Percentiles rank a stretch among this genome's conserved stretches.
Evolutionary conservation across 768 basidiomycete genomes (phyloP).

Genomic region (Hygrophorus pudorinus): DNA sequence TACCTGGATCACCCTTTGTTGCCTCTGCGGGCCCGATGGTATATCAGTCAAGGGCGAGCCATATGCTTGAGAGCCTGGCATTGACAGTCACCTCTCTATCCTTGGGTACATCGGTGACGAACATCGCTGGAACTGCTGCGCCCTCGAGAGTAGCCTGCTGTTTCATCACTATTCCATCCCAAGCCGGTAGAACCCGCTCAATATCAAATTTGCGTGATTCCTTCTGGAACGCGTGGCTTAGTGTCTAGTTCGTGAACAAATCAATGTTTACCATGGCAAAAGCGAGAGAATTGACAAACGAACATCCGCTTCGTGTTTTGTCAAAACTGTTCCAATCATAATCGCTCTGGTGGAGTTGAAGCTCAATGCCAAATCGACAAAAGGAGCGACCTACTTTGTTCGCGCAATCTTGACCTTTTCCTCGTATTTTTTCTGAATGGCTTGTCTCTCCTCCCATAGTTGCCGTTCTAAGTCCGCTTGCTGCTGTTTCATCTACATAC

Average conservation of each 20-base stretch:
- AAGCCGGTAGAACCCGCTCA: conserved; percentile 62
- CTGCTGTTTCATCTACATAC: conserved; percentile 53
- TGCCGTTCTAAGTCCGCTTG: conserved; percentile 61
- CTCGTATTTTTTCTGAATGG: conserved; percentile 55
- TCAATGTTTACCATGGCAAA: background rate
- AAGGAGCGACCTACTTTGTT: conserved; percentile 43
- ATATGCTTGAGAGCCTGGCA: background rate
- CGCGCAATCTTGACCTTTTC: conserved; percentile 60
- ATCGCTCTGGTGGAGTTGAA: conserved; percentile 36
- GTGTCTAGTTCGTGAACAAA: conserved; percentile 34
- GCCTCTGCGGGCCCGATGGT: conserved; percentile 35
- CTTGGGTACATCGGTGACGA: conserved; percentile 33
- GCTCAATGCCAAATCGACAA: conserved; percentile 2
- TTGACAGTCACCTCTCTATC: conserved; percentile 46
- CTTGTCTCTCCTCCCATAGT: conserved; percentile 57
- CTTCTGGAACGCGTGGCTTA: conserved; percentile 51
- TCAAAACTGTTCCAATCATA: conserved; percentile 54
- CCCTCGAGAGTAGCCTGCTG: conserved; percentile 59
- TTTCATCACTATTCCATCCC: conserved; percentile 63
- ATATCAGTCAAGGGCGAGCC: no score
- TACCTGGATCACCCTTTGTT: conserved; percentile 62
- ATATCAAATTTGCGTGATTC: conserved; percentile 60
- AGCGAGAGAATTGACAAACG: conserved; percentile 13
- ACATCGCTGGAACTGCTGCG: conserved; percentile 66
- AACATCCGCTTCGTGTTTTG: conserved; percentile 60